Evolutionary conservation across 225 moss, liverwort and hornwort species (phyloP), one percentile per base, ranked within the genome.

Genomic region (Physcomitrellopsis africana): DNA sequence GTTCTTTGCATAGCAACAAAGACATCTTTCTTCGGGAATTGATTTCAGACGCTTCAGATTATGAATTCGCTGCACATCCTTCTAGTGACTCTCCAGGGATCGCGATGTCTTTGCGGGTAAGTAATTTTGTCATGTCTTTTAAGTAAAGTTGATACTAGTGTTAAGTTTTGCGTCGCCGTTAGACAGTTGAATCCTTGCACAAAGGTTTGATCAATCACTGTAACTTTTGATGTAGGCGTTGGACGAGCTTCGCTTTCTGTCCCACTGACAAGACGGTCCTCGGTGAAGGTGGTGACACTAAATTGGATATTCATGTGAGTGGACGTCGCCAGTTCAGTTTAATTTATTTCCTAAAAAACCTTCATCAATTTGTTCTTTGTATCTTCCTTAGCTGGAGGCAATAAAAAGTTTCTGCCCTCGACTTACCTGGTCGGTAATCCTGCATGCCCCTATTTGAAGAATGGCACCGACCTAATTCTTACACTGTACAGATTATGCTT

Each of bases 1-100:
- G 88, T 44, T 88, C 88, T 17, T 72, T 91, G 1, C 88, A 91
- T 79, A 91, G 91, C 80, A 91, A 91, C 68, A 91, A 81, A 63
- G 91, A 91, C 53, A 91, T 91, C 46, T 88, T 82, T 70, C 72
- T 91, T 9, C 80, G n/a, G n/a, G n/a, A n/a, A n/a, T n/a, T n/a
- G n/a, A n/a, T n/a, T n/a, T n/a, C n/a, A n/a, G n/a, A n/a, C n/a
- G n/a, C n/a, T n/a, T n/a, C n/a, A n/a, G n/a, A n/a, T n/a, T n/a
- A n/a, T n/a, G n/a, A n/a, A n/a, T n/a, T n/a, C n/a, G n/a, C n/a
- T n/a, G n/a, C n/a, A n/a, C n/a, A n/a, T 29, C 29, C 29, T 29
- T 1, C 29, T 29, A 1, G 32, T 37, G 32, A 37, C 32, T 37
- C 32, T 37, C 32, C 32, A 4, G 32, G 32, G 32, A 37, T 37